phyloP scores from a whole-genome alignment of 2,329 filamentous ascomycete genomes.

The Colletotrichum caudatum region DNA sequence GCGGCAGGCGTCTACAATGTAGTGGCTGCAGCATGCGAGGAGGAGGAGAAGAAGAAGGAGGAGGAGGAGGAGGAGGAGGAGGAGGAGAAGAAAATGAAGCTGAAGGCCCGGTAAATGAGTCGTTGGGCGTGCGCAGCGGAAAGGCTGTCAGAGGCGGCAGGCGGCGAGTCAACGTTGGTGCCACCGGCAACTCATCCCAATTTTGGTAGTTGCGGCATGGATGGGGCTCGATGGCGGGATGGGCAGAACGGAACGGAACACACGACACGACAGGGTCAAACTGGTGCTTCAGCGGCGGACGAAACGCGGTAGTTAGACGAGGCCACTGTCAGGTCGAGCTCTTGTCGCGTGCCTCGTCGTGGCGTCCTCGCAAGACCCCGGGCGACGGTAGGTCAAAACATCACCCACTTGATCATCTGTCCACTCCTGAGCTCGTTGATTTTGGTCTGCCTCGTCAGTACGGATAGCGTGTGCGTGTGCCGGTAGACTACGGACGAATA shows the following conservation, averaged over 20 bases:
- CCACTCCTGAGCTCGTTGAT: slow-evolving; percentile 10
- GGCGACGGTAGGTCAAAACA: slow-evolving; percentile 14
- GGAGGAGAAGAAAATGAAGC: not conserved
- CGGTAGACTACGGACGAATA: slow-evolving; percentile 9
- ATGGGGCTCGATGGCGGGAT: not conserved
- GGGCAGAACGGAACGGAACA: slow-evolving; percentile 2
- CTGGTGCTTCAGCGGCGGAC: slow-evolving; percentile 22
- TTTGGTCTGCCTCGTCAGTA: not conserved
- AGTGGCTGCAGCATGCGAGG: slow-evolving; percentile 8
- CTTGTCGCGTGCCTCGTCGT: slow-evolving; percentile 7
- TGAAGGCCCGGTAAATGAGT: slow-evolving; percentile 8
- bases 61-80: not conserved
- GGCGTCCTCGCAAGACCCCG: slow-evolving; percentile 4
- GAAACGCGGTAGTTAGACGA: slow-evolving; percentile 15
- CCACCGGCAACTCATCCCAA: slow-evolving; percentile 19
- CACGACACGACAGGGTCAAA: slow-evolving; percentile 15
- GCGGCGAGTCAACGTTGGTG: slow-evolving; percentile 32
- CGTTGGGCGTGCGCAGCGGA: slow-evolving; percentile 1
- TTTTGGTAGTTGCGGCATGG: slow-evolving; percentile 33
- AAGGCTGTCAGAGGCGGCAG: slow-evolving; percentile 27
- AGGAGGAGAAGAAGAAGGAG: not conserved
- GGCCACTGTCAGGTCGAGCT: not conserved
- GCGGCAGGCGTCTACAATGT: slow-evolving; percentile 10
- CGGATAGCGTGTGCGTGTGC: not conserved
- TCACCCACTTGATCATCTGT: slow-evolving; percentile 9